phyloP scores from a whole-genome alignment of 2,329 filamentous ascomycete genomes.

The Nannizziopsis barbatae region DNA sequence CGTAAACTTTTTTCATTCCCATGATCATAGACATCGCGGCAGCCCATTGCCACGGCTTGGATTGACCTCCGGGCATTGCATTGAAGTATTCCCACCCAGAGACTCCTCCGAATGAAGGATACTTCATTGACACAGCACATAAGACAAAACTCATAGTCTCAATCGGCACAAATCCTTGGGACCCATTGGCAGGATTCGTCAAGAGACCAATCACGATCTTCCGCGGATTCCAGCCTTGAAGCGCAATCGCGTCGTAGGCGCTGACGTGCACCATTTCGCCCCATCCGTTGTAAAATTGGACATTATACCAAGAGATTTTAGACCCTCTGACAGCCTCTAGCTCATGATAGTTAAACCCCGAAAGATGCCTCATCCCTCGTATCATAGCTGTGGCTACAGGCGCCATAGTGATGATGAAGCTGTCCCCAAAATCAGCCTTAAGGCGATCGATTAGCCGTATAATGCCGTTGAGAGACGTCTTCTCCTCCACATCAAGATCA shows the following conservation, averaged over 20 bases:
- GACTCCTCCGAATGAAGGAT: conserved; percentile 67
- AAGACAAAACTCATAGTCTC: conserved; percentile 48
- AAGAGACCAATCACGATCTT: conserved; percentile 72
- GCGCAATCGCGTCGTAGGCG: conserved; percentile 34
- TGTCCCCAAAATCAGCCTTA: conserved; percentile 39
- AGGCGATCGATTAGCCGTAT: conserved; percentile 57
- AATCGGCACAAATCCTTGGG: conserved; percentile 50
- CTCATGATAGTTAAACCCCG: conserved; percentile 68
- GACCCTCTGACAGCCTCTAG: conserved; percentile 57
- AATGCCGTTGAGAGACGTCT: conserved; percentile 55
- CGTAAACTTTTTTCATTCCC: conserved; percentile 26
- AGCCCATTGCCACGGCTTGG: conserved; percentile 68
- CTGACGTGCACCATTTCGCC: conserved; percentile 49
- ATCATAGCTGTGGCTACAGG: conserved; percentile 69
- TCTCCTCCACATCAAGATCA: conserved; percentile 72
- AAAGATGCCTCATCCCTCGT: conserved; percentile 49
- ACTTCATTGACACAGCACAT: conserved; percentile 46
- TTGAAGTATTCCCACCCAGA: conserved; percentile 98
- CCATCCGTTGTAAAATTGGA: conserved; percentile 90
- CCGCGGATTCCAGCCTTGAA: conserved; percentile 56
- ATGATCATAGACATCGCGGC: conserved; percentile 49
- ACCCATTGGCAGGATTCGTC: conserved; percentile 65
- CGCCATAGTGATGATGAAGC: conserved; percentile 68
- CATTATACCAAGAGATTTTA: conserved; percentile 74
- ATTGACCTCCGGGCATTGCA: conserved; percentile 52